Evolutionary conservation across 1,139 yeast species (phyloP), one percentile per base, ranked within the genome.

Genomic region (Diutina siamensis): DNA sequence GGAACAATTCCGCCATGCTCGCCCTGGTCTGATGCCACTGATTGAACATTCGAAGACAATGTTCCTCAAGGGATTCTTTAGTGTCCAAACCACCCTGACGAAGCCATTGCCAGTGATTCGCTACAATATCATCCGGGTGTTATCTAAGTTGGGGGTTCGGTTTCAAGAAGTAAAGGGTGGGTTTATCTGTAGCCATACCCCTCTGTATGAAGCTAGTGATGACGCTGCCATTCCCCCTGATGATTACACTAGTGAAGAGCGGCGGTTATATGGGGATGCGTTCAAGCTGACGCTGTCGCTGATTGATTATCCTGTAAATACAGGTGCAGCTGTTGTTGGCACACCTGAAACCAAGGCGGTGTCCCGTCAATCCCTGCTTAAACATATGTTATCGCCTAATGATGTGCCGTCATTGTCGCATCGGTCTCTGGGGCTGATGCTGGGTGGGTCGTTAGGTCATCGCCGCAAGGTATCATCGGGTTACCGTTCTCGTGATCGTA

Each of bases 111-210:
- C 94, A 9, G 86, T 85, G 50, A 89, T 92, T 48, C 78, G 97
- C 49, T 79, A 84, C 56, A 89, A 85, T 57, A 80, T 92, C 44
- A 84, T 92, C 32, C 76, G 80, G 31, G 94, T 85, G 1, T 72
- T 92, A 59, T 80, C 79, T 33, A 78, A 78, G 52, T 68, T 87
- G 57, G 89, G 88, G 20, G 94, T 92, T 44, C 78, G 80, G 52
- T 89, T 76, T 59, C 84, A 81, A 52, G 98, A 92, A 62, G 95
- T 92, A 21, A 83, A 83, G 57, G 97, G 97, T 48, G 98, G 97
- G 0, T 92, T 92, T 60, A 74, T 85, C 33, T 92, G 98, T 65
- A 72, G 80, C 12, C 92, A 84, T 59, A 72, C 76, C 22, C 80
- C 84, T 4, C 71, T 78, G 41, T 38, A 38, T 27, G 31, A 38